Evolutionary conservation across 805 yeast species (phyloP).

Genomic region (Ogataea dorogensis): DNA sequence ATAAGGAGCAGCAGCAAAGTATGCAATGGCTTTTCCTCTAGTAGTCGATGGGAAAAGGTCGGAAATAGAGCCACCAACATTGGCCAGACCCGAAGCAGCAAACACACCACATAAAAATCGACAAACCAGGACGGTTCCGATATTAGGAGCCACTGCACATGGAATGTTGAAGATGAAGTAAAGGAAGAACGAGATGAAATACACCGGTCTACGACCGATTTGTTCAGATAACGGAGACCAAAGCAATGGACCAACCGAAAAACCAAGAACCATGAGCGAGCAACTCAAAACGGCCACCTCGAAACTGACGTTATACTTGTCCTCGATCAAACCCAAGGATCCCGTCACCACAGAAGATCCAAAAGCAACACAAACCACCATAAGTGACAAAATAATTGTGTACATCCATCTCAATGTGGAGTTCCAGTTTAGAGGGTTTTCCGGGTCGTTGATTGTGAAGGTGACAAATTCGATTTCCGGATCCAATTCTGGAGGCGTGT

Average conservation of each 20-base stretch:
- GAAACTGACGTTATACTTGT: slow-evolving; percentile 63
- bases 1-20: slow-evolving; percentile 89
- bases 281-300: slow-evolving; percentile 82
- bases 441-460: slow-evolving; percentile 75
- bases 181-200: slow-evolving; percentile 69
- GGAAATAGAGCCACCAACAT: slow-evolving; percentile 89
- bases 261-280: slow-evolving; percentile 87
- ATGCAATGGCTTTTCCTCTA: slow-evolving; percentile 87
- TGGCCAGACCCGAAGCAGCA: slow-evolving; percentile 76
- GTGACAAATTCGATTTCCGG: slow-evolving; percentile 84
- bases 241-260: slow-evolving; percentile 79
- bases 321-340: slow-evolving; percentile 66
- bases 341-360: slow-evolving; percentile 92
- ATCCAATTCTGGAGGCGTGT: slow-evolving; percentile 39
- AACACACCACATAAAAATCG: slow-evolving; percentile 87
- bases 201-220: slow-evolving; percentile 82
- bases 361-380: slow-evolving; percentile 88
- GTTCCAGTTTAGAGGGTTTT: slow-evolving; percentile 88
- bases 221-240: slow-evolving; percentile 91
- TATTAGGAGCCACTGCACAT: slow-evolving; percentile 79
- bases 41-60: slow-evolving; percentile 82
- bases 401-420: slow-evolving; percentile 54
- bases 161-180: slow-evolving; percentile 83
- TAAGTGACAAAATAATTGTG: slow-evolving; percentile 63
- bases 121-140: slow-evolving; percentile 76